Base-by-base conservation (phyloP, 2,329 filamentous ascomycete genomes). In the Graphilbum fragrans region DNA sequence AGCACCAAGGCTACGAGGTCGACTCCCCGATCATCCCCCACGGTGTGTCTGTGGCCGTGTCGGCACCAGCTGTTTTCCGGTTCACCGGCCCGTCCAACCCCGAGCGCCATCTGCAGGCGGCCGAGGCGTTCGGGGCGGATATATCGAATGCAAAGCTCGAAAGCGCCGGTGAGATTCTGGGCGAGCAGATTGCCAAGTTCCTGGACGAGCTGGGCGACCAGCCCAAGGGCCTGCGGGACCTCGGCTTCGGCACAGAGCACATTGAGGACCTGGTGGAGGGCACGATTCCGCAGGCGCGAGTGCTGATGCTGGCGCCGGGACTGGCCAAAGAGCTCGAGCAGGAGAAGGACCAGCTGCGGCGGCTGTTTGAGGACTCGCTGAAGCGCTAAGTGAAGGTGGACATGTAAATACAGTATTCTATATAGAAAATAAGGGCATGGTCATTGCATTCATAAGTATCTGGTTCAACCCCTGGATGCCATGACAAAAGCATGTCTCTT, bases 231-330 rank as follows among this genome's bases (percentile, higher is more conserved):
- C 61, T 98, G 49, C 86, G 83, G 63, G 78, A 74, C 31, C 63
- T 98, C 12, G 93, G 92, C 0, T 98, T 96, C 55, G 72, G 72
- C 41, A 64, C 61, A 16, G 74, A 76, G 32, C 77, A 96, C 63
- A 67, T 98, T 17, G 86, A 93, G 48, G 76, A 68, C 10, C 65
- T 98, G 47, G 87, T 98, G 2, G 90, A 96, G 61, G 93, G 92
- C 2, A 98, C 92, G 1, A 80, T 98, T 47, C 92, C 92, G 5
- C 92, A 98, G 65, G 77, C 78, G 42, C 70, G 92, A 49, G 93
- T 98, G 42, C 59, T 98, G 54, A 92, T 88, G 81, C 64, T 98
- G 47, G 92, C 92, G 23, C 93, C 92, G 1, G 87, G 75, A 21
- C 60, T 98, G 53, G 77, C 74, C 32, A 73, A 71, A 50, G 82